Base-by-base conservation (phyloP, 2,329 filamentous ascomycete species). In the Ilyonectria robusta region DNA sequence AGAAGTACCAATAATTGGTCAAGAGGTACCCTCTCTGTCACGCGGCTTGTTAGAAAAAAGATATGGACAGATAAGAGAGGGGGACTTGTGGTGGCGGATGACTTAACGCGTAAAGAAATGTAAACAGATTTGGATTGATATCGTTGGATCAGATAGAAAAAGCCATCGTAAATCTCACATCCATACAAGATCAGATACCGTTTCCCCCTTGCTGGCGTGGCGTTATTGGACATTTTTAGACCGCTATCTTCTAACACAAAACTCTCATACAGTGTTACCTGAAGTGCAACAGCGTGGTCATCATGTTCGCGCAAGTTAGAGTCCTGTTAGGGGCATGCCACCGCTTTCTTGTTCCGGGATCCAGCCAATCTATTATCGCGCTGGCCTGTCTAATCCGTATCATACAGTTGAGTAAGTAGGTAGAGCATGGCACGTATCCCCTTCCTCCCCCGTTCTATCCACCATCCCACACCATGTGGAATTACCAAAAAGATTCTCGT, bases 1-100 rank as follows among this genome's bases (percentile, higher is more conserved):
- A 92, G 57, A 89, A 97, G 87, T 98, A 88, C 80, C 81, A 84
- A 73, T 89, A 77, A 76, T 74, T n/a, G 10, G 11, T 4, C 33
- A 2, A 19, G 9, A 15, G 31, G 7, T 19, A 10, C 3, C 6
- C 10, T 23, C 17, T 35, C 31, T 13, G 44, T 37, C n/a, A 37
- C 13, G 13, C 9, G 29, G 19, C 51, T 47, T 40, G 19, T 11
- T 48, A 33, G 15, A 26, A 42, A 51, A 60, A 33, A 31, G 29
- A 56, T 23, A n/a, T 35, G 19, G n/a, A 37, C 56, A n/a, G 10
- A 7, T 19, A 46, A 48, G 35, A 57, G 17, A 11, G 8, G 6
- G 29, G 44, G 26, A 61, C 11, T 29, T 33, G 40, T 21, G 31
- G 2, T 33, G 21, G 19, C n/a, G n/a, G 42, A 35, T 11, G 42